Percentiles rank a stretch among this genome's conserved stretches.
These are phyloP conservation scores for Quercus rubra DNA, from an alignment of 306 rosid species.

Conservation along the genomic window DNA sequence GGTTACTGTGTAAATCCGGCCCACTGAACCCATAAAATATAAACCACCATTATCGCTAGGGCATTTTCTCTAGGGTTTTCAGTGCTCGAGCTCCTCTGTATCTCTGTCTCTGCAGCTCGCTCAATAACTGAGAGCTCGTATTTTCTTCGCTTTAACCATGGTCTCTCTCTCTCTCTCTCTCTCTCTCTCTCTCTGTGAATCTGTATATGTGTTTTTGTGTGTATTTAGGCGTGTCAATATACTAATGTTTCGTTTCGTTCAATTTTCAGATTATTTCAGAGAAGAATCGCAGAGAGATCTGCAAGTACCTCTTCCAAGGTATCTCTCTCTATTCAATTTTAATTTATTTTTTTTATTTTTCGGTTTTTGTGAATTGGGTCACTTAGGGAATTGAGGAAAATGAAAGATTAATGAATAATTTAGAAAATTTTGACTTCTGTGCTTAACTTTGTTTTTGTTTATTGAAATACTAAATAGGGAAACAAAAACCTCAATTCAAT, in stretches of 20 bases:
- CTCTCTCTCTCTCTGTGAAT: not conserved
- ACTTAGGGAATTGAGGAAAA: not conserved
- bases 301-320: conserved; percentile 80
- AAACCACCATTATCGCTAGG: not conserved
- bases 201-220: not conserved
- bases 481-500: not conserved
- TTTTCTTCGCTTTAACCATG: conserved; percentile 15
- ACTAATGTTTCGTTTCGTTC: not conserved
- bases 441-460: not conserved
- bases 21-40: not conserved
- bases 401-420: not conserved
- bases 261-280: conserved; percentile 56
- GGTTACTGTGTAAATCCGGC: not conserved
- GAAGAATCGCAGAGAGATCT: conserved; percentile 72
- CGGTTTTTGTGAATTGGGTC: not conserved
- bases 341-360: not conserved
- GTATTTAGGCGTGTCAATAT: too few species aligned
- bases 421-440: not conserved
- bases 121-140: not conserved
- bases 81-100: not conserved
- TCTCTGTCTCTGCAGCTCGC: not conserved
- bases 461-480: not conserved
- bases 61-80: conserved; percentile 1
- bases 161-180: not conserved
- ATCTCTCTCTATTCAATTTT: not conserved